These are phyloP conservation scores for Sporothrix pseudoabietina DNA, from an alignment of 2,329 filamentous ascomycete species.

Conservation along the genomic window DNA sequence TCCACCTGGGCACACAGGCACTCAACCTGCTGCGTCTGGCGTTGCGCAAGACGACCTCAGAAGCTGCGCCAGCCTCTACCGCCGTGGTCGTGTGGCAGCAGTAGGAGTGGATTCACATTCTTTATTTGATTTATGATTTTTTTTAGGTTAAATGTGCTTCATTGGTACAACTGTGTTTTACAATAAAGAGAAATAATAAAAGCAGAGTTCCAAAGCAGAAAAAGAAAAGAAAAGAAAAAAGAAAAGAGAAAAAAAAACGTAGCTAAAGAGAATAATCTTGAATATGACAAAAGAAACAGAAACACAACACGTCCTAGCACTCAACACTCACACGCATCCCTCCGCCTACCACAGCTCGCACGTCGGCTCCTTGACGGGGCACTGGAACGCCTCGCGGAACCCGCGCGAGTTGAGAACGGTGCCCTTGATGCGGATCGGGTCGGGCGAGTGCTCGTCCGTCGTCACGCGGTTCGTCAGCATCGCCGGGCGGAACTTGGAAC, in stretches of 20 bases:
- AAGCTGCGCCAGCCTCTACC: conserved; percentile 32
- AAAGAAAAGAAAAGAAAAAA: neutral
- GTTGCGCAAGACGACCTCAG: conserved; percentile 34
- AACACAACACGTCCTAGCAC: neutral
- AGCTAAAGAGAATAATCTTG: neutral
- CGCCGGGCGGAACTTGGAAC: conserved; percentile 63
- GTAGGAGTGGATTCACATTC: neutral
- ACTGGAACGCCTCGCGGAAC: conserved; percentile 69
- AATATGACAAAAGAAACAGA: neutral
- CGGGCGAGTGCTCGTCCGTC: conserved; percentile 66
- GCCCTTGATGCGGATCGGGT: conserved; percentile 61
- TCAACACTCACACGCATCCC: neutral
- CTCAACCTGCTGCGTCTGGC: conserved; percentile 44
- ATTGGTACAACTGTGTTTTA: neutral
- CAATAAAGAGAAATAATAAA: neutral
- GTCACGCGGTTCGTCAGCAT: conserved; percentile 60
- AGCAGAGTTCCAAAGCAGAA: neutral
- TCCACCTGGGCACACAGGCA: conserved; percentile 48
- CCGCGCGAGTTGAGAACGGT: conserved; percentile 68
- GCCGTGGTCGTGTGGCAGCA: conserved; percentile 38
- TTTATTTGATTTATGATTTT: neutral
- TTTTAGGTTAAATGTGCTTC: neutral
- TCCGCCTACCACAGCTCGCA: conserved; percentile 66
- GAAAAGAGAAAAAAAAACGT: neutral
- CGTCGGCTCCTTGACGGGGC: conserved; percentile 63